Percentiles rank a stretch among this genome's conserved stretches.
Conservation (phyloP, 1,284 basidiomycete species). For the Entoloma clypeatum region DNA sequence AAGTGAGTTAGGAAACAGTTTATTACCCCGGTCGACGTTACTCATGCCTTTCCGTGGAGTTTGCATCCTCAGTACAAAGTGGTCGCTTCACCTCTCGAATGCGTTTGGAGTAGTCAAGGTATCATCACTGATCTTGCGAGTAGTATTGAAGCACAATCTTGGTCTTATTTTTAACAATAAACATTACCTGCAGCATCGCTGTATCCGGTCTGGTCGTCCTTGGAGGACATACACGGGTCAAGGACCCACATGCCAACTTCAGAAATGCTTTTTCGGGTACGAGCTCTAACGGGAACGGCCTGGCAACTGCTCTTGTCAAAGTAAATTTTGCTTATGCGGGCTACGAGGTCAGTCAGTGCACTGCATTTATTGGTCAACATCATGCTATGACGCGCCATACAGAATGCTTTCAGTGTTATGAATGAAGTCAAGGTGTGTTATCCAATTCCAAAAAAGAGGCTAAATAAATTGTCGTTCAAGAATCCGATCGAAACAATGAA, state of each 20-base stretch:
- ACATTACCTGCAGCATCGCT: slow-evolving; percentile 28
- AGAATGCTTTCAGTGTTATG: slow-evolving; percentile 36
- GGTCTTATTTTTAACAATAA: slow-evolving; percentile 2
- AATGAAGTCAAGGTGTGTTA: slow-evolving; percentile 36
- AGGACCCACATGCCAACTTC: slow-evolving; percentile 49
- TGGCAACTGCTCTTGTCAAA: slow-evolving; percentile 41
- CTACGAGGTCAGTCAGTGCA: slow-evolving; percentile 32
- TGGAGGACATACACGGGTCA: slow-evolving; percentile 40
- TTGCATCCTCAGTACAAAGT: slow-evolving; percentile 28
- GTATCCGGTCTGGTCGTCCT: slow-evolving; percentile 47
- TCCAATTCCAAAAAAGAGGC: too few relatives aligned
- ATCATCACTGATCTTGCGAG: slow-evolving; percentile 29
- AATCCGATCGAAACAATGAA: slow-evolving; percentile 34
- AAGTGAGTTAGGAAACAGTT: slow-evolving; percentile 18
- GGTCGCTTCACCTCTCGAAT: slow-evolving; percentile 20
- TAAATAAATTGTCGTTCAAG: slow-evolving; percentile 15
- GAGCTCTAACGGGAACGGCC: slow-evolving; percentile 37
- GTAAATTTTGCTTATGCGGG: slow-evolving; percentile 45
- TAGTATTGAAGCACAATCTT: background rate
- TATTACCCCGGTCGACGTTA: background rate
- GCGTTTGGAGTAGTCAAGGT: slow-evolving; percentile 25
- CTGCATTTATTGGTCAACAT: background rate
- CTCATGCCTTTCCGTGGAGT: slow-evolving; percentile 17
- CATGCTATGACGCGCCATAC: slow-evolving; percentile 15
- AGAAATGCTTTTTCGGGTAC: slow-evolving; percentile 44